Evolutionary conservation across 805 yeast genomes (phyloP).

Genomic region (Blastobotrys chiropterorum): DNA sequence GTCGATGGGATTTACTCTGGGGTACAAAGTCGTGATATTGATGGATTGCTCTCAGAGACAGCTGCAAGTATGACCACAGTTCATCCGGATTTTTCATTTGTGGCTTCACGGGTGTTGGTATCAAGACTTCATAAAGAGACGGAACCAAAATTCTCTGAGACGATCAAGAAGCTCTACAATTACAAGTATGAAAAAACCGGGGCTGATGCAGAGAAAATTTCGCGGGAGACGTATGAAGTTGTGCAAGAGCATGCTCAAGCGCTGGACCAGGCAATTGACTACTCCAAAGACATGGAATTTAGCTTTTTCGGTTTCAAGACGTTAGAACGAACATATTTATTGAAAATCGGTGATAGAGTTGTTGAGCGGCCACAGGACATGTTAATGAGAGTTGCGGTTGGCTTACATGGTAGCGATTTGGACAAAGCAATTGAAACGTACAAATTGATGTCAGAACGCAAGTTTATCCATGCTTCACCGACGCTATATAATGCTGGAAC

Average conservation of each 20-base stretch:
- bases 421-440: slow-evolving; percentile 68
- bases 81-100: slow-evolving; percentile 88
- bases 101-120: slow-evolving; percentile 80
- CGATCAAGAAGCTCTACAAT: slow-evolving; percentile 55
- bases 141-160: slow-evolving; percentile 67
- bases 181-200: slow-evolving; percentile 70
- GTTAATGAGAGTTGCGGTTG: slow-evolving; percentile 82
- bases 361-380: slow-evolving; percentile 86
- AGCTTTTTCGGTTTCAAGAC: slow-evolving; percentile 88
- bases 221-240: slow-evolving; percentile 50
- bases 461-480: slow-evolving; percentile 90
- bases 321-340: slow-evolving; percentile 67
- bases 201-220: slow-evolving; percentile 54
- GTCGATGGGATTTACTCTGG: slow-evolving; percentile 79
- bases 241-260: slow-evolving; percentile 53
- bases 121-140: slow-evolving; percentile 87
- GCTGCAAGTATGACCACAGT: slow-evolving; percentile 93
- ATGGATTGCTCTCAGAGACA: slow-evolving; percentile 72
- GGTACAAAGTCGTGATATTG: slow-evolving; percentile 78
- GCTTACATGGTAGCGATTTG: slow-evolving; percentile 68
- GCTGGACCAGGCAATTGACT: slow-evolving; percentile 61
- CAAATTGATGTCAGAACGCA: slow-evolving; percentile 71
- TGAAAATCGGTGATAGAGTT: slow-evolving; percentile 48
- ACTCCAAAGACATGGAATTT: slow-evolving; percentile 61
- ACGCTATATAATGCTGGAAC: slow-evolving; percentile 90